Evolutionary conservation across 1,284 basidiomycete species (phyloP), one percentile per base, ranked within the genome.

Genomic region (Mixia osmundae): DNA sequence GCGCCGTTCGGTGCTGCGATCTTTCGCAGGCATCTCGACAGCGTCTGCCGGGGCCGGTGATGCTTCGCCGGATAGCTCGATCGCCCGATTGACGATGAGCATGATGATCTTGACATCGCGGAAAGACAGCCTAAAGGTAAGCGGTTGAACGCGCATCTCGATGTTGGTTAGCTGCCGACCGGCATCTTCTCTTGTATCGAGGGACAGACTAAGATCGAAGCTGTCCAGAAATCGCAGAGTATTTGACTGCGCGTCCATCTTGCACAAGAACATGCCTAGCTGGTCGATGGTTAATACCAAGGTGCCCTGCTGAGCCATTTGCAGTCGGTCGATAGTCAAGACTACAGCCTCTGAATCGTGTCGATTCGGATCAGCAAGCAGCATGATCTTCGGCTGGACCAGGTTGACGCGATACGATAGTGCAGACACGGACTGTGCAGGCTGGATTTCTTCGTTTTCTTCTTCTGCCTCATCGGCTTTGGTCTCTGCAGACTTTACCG

Each of bases 221-320:
- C 95, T 79, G 55, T 97, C 91, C 46, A 99, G 62, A 59, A 99
- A 83, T 26, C 82, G 71, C 30, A 89, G 75, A 28, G 69, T 72
- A 44, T 97, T 89, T 3, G 71, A 64, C 27, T 69, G 65, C 43
- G 68, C 68, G 46, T 79, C 79, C 85, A 99, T 97, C 19, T 44
- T 66, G 43, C 75, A 72, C 29, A 97, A 65, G 12, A 85, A 94
- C 85, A 99, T 94, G 28, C 89, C 91, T 8, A 95, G 64, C 36
- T 68, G 68, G 40, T 68, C 71, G 26, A 97, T 62, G 38, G 70
- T 80, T 43, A 97, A 59, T 1, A 83, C 79, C 45, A 87, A 53
- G 24, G 89, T 71, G 14, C 74, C 80, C 67, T 94, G 89, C 54
- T 91, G 83, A 9, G 87, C 82, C 41, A 97, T 56, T n/a, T 80